A percentile compares a stretch with the other conserved stretches of the same genome.
Conservation (phyloP, 345 rosid species). For the Luvunga scandens region DNA sequence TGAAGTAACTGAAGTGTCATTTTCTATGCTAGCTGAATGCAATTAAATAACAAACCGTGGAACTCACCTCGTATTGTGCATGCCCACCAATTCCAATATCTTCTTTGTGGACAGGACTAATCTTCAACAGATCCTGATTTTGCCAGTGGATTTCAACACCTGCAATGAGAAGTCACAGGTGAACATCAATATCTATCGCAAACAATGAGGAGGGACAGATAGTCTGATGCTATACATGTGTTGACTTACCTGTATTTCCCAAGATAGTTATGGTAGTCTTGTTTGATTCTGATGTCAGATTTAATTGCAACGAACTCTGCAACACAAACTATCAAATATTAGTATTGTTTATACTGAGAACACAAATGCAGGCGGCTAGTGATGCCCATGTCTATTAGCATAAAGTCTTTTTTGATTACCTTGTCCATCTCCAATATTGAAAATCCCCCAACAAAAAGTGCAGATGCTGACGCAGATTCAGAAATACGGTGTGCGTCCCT, state of each 20-base stretch:
- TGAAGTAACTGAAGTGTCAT: not conserved
- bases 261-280: conserved; percentile 54
- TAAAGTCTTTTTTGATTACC: conserved; percentile 39
- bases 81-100: conserved; percentile 59
- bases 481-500: conserved; percentile 53
- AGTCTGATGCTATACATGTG: not conserved
- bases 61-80: conserved; percentile 62
- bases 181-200: not conserved
- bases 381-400: not conserved
- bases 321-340: conserved; percentile 16
- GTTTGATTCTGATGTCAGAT: conserved; percentile 62
- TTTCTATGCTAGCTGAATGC: not conserved
- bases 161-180: conserved; percentile 24
- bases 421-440: conserved; percentile 60
- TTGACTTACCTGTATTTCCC: conserved; percentile 74
- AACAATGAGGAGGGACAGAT: not conserved
- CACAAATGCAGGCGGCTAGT: conserved; percentile 7
- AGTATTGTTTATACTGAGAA: not conserved
- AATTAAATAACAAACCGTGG: not conserved
- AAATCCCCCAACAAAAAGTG: conserved; percentile 86
- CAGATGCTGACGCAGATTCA: conserved; percentile 85
- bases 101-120: conserved; percentile 51
- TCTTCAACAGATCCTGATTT: conserved; percentile 36
- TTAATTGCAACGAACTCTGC: conserved; percentile 55
- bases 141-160: conserved; percentile 73